Evolutionary conservation across 495 filamentous ascomycete species (phyloP), one percentile per base, ranked within the genome.

Genomic region (Paragyromitra xinjiangensis): DNA sequence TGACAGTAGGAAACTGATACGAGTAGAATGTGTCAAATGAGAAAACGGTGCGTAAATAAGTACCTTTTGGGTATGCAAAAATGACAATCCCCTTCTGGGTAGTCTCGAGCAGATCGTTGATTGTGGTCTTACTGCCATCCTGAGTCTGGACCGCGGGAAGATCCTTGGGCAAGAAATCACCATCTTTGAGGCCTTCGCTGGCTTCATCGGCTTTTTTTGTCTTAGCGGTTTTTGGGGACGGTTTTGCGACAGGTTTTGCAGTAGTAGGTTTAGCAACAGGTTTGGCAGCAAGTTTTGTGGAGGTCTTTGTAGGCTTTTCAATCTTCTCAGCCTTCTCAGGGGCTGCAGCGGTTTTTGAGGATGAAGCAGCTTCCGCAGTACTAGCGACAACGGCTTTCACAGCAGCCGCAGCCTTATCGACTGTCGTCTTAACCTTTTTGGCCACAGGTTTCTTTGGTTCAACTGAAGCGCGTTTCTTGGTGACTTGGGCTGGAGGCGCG

Each of bases 41-140:
- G 24, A 67, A 40, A 39, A 42, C 26, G 19, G 73, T 59, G 69
- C 14, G 26, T 24, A 50, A 58, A 65, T 51, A 77, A 77, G 71
- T 81, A 72, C 95, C 95, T 86, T 92, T 97, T 40, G 95, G 95
- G 82, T 98, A 99, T 44, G 94, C 97, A 83, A 99, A 98, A 40
- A 99, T 83, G 16, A 97, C 92, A 26, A 98, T 92, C 24, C 95
- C 95, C 63, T 87, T 86, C 84, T 93, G 91, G 86, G 94, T 95
- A 77, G 90, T 88, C 53, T 93, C 91, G 16, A 98, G 89, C 29
- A 99, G 88, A 67, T 86, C 86, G 84, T 91, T 89, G 64, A 99
- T 85, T 0, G 88, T 94, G 12, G 91, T 93, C 83, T 90, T 93
- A 48, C 83, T 83, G 75, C 93, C 94, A 78, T 97, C 92, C 79